Percentiles rank a stretch among this genome's conserved stretches.
Conservation (phyloP, 192 early-diverging fungal genomes). For the Mortierella hygrophila region DNA sequence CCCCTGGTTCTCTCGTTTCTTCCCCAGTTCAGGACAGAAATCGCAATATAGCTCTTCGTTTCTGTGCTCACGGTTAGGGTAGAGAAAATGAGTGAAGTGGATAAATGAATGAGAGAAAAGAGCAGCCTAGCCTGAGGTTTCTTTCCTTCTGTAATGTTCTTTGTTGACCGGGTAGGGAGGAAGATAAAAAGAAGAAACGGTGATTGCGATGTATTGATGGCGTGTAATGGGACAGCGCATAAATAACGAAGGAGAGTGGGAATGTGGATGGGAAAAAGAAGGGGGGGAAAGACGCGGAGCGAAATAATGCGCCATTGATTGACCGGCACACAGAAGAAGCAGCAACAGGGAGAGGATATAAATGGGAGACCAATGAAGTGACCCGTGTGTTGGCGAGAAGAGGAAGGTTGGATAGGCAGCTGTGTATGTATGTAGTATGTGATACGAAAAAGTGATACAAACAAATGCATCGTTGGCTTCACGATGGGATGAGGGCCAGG, state of each 20-base stretch:
- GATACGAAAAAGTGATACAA: background rate
- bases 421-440: background rate
- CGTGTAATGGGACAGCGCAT: too few relatives aligned
- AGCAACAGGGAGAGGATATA: background rate
- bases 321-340: too few relatives aligned
- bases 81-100: background rate
- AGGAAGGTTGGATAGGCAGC: background rate
- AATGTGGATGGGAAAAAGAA: background rate
- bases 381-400: background rate
- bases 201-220: too few relatives aligned
- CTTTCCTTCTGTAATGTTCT: background rate
- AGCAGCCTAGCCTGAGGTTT: background rate
- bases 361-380: background rate
- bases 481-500: background rate
- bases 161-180: background rate
- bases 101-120: background rate
- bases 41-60: background rate
- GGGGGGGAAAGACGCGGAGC: background rate
- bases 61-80: background rate
- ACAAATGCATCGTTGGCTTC: background rate
- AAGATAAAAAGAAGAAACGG: too few relatives aligned
- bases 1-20: background rate
- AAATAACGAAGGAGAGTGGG: background rate
- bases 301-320: background rate
- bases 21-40: background rate